A percentile compares a stretch with the other conserved stretches of the same genome.
Conservation (phyloP, 2,329 filamentous ascomycete species). For the Alternaria arbusti region DNA sequence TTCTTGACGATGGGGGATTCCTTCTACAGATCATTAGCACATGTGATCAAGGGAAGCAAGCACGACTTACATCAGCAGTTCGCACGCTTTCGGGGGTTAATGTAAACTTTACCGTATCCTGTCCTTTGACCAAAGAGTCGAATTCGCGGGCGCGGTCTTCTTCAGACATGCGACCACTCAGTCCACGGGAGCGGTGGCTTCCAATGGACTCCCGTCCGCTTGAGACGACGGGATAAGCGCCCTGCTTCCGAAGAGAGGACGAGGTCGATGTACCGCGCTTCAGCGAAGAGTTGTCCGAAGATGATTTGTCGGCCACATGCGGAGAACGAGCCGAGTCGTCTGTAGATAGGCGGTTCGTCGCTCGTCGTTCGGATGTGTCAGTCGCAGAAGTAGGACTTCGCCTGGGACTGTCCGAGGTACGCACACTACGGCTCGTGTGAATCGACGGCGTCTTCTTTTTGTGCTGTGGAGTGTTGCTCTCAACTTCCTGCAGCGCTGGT, state of each 20-base stretch:
- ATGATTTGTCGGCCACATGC: conserved; percentile 21
- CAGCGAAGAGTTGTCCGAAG: conserved; percentile 37
- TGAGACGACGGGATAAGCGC: conserved; percentile 40
- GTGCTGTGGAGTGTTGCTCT: conserved; percentile 15
- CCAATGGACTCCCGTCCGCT: conserved; percentile 42
- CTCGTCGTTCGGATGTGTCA: conserved; percentile 22
- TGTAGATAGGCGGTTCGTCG: conserved; percentile 26
- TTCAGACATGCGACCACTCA: conserved; percentile 45
- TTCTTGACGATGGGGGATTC: conserved; percentile 28
- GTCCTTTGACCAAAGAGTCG: conserved; percentile 54
- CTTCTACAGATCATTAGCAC: conserved; percentile 30
- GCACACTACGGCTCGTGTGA: conserved; percentile 14
- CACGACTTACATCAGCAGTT: conserved; percentile 50
- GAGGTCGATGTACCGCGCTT: conserved; percentile 42
- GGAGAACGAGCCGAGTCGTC: conserved; percentile 33
- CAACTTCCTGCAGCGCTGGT: conserved; percentile 39
- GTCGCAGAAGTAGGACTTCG: conserved; percentile 21
- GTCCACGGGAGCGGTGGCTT: conserved; percentile 36
- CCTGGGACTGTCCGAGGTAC: conserved; percentile 20
- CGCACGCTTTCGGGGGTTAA: conserved; percentile 57
- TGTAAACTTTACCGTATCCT: conserved; percentile 59
- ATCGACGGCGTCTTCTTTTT: conserved; percentile 12
- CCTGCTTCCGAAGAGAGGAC: conserved; percentile 39
- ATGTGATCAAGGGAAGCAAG: neutral
- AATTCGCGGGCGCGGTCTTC: conserved; percentile 53